Evolutionary conservation across 139 green algal species (phyloP), one percentile per base, ranked within the genome.

Genomic region (Chlamydomonas sp.): DNA sequence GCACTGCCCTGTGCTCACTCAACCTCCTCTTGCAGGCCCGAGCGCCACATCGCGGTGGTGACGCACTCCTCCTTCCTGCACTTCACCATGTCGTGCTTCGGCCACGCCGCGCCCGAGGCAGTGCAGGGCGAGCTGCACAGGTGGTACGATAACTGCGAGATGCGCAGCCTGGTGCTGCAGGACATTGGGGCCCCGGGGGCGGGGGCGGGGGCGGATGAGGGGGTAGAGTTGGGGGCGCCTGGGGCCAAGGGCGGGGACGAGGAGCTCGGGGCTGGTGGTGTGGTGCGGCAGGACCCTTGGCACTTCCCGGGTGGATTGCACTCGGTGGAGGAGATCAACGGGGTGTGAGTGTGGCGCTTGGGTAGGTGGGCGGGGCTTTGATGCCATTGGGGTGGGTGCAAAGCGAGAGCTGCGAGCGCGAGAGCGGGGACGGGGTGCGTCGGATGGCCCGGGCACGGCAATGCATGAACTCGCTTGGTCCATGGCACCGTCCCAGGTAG

Each of bases 11-110:
- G 31, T 49, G 31, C 31, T 49, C 31, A 49, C 31, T 49, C 31
- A 49, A 49, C 31, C 31, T 49, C 31, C 31, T 49, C 31, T 49
- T 49, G 31, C 85, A 49, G 92, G 17, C 90, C 92, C n/a, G 92
- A 95, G 87, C 75, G 64, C 5, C 9, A 83, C 72, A 90, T 95
- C 18, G 92, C 89, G 6, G 92, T 95, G 3, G 92, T 95, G 60
- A 84, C 87, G 1, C 92, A 95, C 88, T 90, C 77, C 10, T 90
- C 81, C 64, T 93, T 94, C 85, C 79, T 94, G 72, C 86, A 90
- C 78, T 92, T 89, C 80, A 90, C 87, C 69, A 62, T 93, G n/a
- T 64, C 62, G 49, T 89, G 83, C 76, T 90, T 93, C 31, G 85
- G 79, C 9, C 57, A 81, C 58, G 73, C 77, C 7, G 66, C 59